Percentiles rank a stretch among this genome's conserved stretches.
Evolutionary conservation across 768 basidiomycete species (phyloP).

Genomic region (Phylloporus rhodoxanthus): DNA sequence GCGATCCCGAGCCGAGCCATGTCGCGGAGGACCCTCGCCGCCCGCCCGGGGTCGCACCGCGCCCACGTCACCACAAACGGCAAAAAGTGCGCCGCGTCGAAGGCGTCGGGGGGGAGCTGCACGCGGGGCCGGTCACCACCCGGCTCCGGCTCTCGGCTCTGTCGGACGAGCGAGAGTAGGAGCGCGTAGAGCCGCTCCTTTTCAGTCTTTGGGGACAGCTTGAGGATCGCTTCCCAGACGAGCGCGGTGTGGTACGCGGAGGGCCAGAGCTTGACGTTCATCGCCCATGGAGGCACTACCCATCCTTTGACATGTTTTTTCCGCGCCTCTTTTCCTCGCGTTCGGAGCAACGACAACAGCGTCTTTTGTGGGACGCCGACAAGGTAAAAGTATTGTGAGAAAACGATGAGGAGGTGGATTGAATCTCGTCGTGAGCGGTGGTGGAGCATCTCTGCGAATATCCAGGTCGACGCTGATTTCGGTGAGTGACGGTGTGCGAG

Average conservation of each 20-base stretch:
- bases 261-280: constrained; percentile 29
- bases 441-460: constrained; percentile 27
- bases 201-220: constrained; percentile 13
- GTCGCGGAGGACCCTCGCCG: constrained; percentile 42
- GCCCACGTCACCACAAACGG: constrained; percentile 47
- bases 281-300: neutral
- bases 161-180: constrained; percentile 29
- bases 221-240: constrained; percentile 31
- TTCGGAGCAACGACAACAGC: constrained; percentile 9
- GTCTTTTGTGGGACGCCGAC: constrained; percentile 46
- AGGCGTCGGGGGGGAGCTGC: constrained; percentile 23
- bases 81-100: constrained; percentile 42
- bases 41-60: constrained; percentile 24
- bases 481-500: constrained; percentile 21
- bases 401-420: constrained; percentile 35
- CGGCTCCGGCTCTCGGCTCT: constrained; percentile 1
- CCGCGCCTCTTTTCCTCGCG: constrained; percentile 4
- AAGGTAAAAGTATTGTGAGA: constrained; percentile 45
- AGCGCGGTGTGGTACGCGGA: constrained; percentile 30
- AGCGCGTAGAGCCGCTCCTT: constrained; percentile 40
- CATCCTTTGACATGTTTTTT: neutral
- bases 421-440: constrained; percentile 17
- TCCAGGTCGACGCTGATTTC: constrained; percentile 24
- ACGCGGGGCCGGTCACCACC: neutral
- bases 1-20: constrained; percentile 44